phyloP scores from a whole-genome alignment of 768 basidiomycete species.

The Wakefieldia striispora region DNA sequence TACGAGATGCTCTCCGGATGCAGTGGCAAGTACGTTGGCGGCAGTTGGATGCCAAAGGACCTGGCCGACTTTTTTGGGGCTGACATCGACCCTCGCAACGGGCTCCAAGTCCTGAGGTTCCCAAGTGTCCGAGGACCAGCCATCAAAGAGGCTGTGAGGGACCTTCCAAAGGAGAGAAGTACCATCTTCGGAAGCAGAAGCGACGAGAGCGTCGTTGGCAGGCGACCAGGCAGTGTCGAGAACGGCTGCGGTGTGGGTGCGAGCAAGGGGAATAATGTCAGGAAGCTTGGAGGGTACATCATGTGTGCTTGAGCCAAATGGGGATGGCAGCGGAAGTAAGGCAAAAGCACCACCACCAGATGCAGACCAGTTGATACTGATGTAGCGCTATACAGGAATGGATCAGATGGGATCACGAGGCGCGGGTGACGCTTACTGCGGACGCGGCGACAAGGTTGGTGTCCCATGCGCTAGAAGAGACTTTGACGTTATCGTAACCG shows the following conservation, averaged over 20 bases:
- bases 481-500: constrained; percentile 77
- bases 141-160: constrained; percentile 62
- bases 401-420: not conserved
- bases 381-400: constrained; percentile 56
- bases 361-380: constrained; percentile 93
- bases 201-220: constrained; percentile 87
- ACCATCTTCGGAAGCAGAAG: constrained; percentile 92
- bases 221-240: constrained; percentile 98
- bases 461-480: constrained; percentile 92
- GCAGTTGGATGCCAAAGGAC: constrained; percentile 94
- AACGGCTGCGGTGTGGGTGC: constrained; percentile 79
- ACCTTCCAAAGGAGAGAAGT: constrained; percentile 93
- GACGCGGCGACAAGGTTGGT: constrained; percentile 90
- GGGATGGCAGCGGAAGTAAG: constrained; percentile 84
- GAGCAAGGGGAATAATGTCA: constrained; percentile 87
- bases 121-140: constrained; percentile 85
- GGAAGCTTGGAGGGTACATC: constrained; percentile 77
- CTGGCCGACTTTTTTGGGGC: constrained; percentile 89
- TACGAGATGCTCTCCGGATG: constrained; percentile 81
- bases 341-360: constrained; percentile 93
- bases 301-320: constrained; percentile 50
- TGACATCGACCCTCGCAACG: constrained; percentile 73
- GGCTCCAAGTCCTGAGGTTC: constrained; percentile 82
- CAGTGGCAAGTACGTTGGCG: constrained; percentile 76
- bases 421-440: constrained; percentile 42